Evolutionary conservation across 2,329 filamentous ascomycete genomes (phyloP).

Genomic region (Trichoderma sp.): DNA sequence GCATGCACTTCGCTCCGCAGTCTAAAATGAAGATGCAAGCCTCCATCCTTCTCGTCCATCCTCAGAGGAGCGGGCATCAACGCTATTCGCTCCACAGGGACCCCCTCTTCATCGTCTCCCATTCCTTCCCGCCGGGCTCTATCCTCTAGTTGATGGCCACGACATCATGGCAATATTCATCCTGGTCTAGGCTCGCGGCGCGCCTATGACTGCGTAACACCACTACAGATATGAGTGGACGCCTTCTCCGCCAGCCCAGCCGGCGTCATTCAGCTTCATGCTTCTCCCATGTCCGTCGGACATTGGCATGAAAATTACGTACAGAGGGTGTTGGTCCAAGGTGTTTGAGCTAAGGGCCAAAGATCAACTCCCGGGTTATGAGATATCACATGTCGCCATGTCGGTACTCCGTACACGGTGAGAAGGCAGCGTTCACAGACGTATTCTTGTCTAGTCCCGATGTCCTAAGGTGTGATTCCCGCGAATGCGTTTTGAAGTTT

Average conservation of each 20-base stretch:
- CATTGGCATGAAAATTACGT: neutral
- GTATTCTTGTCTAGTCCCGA: neutral
- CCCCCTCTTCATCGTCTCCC: neutral
- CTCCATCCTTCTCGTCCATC: slow-evolving; percentile 5
- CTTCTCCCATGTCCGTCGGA: neutral
- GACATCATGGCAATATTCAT: slow-evolving; percentile 7
- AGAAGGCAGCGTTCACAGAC: neutral
- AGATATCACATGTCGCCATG: neutral
- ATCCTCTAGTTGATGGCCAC: slow-evolving; percentile 17
- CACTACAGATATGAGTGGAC: neutral
- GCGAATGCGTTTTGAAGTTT: neutral
- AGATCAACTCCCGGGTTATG: neutral
- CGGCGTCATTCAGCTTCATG: slow-evolving; percentile 8
- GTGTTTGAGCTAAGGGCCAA: neutral
- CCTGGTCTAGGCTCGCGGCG: slow-evolving; percentile 11
- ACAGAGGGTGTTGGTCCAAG: neutral
- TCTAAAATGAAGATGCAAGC: slow-evolving; percentile 16
- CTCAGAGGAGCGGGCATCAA: slow-evolving; percentile 12
- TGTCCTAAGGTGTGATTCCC: neutral
- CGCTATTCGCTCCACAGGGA: slow-evolving; percentile 1
- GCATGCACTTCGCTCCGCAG: neutral
- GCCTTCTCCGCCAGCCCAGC: neutral
- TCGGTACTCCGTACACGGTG: neutral
- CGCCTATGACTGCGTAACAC: slow-evolving; percentile 11
- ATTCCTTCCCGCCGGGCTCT: slow-evolving; percentile 13